A percentile compares a stretch with the other conserved stretches of the same genome.
These are phyloP conservation scores for Cyberlindnera maclurae DNA, from an alignment of 805 yeast species.

Conservation along the genomic window DNA sequence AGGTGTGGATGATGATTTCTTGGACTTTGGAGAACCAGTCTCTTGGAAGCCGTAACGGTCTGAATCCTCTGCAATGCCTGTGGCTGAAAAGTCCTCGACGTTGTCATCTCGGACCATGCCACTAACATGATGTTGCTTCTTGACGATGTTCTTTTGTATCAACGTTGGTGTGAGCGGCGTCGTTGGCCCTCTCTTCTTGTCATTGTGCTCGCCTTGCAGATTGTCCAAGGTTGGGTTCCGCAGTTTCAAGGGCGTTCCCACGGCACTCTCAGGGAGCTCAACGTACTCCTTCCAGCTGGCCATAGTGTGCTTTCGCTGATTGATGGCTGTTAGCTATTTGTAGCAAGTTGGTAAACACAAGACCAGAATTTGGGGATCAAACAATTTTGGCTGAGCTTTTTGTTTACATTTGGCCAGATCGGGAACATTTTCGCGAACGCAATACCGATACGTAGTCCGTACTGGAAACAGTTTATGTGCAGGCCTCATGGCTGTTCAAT, in stretches of 20 bases:
- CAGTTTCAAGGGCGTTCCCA: conserved; percentile 17
- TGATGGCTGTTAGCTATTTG: background rate
- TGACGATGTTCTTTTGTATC: conserved; percentile 18
- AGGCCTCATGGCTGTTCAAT: background rate
- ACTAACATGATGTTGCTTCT: conserved; percentile 9
- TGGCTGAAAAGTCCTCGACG: conserved; percentile 2
- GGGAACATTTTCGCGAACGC: background rate
- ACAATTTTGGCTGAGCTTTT: background rate
- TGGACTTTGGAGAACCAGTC: conserved; percentile 18
- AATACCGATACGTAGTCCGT: no score
- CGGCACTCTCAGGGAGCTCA: conserved; percentile 6
- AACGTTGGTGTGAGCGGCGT: conserved; percentile 24
- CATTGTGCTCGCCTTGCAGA: conserved; percentile 6
- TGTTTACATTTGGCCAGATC: conserved; percentile 13
- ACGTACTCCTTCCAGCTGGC: conserved; percentile 10
- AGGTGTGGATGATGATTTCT: conserved; percentile 1
- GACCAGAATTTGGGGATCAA: conserved; percentile 1
- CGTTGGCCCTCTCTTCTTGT: conserved; percentile 22
- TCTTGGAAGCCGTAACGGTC: conserved; percentile 1
- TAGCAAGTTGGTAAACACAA: no score
- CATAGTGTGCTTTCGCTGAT: background rate
- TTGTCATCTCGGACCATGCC: background rate
- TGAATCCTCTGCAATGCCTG: background rate
- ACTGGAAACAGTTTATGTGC: no score
- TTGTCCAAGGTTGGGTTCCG: conserved; percentile 15